A percentile compares a stretch with the other conserved stretches of the same genome.
phyloP scores from a whole-genome alignment of 2,329 filamentous ascomycete genomes.

The Gnomoniopsis sp. region DNA sequence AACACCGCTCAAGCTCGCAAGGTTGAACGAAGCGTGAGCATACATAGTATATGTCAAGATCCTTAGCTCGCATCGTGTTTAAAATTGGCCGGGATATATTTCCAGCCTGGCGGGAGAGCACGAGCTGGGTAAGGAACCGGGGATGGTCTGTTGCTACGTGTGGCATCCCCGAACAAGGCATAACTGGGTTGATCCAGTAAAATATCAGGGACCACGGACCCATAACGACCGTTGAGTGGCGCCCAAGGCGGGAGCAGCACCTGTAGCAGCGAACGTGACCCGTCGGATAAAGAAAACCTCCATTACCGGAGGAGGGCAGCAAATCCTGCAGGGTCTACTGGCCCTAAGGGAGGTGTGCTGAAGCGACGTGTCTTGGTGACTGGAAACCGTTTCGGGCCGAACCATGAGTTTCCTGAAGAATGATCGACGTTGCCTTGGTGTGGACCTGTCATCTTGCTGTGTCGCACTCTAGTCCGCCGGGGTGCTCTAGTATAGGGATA shows the following conservation, averaged over 20 bases:
- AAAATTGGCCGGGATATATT: neutral
- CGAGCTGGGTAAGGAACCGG: too few relatives aligned
- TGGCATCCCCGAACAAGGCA: neutral
- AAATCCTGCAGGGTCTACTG: neutral
- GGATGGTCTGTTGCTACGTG: neutral
- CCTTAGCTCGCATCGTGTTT: neutral
- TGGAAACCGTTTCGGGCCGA: constrained; percentile 1
- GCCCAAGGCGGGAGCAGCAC: neutral
- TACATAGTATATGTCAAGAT: neutral
- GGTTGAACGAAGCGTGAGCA: too few relatives aligned
- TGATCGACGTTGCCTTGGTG: neutral
- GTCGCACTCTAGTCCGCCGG: neutral
- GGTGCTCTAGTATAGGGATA: neutral
- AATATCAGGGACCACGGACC: neutral
- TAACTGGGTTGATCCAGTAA: neutral
- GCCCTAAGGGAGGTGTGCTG: neutral
- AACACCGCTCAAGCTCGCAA: neutral
- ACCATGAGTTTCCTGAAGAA: neutral
- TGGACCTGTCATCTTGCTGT: constrained; percentile 3
- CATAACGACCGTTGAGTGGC: neutral
- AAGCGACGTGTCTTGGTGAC: constrained; percentile 1
- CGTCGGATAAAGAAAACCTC: neutral
- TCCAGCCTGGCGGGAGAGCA: neutral
- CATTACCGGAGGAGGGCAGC: neutral
- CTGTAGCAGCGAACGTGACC: neutral